Percentiles rank a stretch among this genome's conserved stretches.
These are phyloP conservation scores for Colletotrichum camelliae DNA, from an alignment of 2,329 filamentous ascomycete species.

Conservation along the genomic window DNA sequence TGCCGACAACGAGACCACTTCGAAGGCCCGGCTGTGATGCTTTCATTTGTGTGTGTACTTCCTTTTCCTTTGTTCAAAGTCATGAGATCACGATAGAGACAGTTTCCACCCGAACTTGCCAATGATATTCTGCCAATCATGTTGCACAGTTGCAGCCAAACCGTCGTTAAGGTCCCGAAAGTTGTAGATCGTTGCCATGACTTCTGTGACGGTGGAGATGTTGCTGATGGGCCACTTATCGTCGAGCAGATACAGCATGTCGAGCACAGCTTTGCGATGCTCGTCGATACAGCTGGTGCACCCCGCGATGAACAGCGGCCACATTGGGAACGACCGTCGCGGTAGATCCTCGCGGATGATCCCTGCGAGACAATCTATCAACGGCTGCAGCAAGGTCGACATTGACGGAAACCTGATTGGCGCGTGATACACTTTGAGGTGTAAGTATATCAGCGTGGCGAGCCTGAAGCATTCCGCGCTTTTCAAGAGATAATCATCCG, in stretches of 20 bases:
- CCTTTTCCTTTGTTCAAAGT: background rate
- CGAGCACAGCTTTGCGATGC: background rate
- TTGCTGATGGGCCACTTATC: background rate
- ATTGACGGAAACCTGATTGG: background rate
- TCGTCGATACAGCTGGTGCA: background rate
- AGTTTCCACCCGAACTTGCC: background rate
- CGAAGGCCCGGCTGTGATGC: background rate
- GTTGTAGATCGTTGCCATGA: background rate
- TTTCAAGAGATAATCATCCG: background rate
- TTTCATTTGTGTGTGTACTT: background rate
- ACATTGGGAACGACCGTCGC: background rate
- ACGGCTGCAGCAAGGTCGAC: background rate
- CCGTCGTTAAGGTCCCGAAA: background rate
- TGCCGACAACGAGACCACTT: background rate
- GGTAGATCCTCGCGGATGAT: background rate
- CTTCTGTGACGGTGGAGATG: background rate
- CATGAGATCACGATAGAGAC: background rate
- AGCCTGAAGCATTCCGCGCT: conserved; percentile 6
- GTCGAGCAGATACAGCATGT: background rate
- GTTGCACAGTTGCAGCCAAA: background rate
- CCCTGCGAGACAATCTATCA: background rate
- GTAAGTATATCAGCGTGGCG: background rate
- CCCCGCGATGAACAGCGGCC: background rate
- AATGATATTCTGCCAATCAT: background rate
- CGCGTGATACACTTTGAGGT: background rate